phyloP scores from a whole-genome alignment of 352 stramenopile genomes.

The Pythium rishiriense region DNA sequence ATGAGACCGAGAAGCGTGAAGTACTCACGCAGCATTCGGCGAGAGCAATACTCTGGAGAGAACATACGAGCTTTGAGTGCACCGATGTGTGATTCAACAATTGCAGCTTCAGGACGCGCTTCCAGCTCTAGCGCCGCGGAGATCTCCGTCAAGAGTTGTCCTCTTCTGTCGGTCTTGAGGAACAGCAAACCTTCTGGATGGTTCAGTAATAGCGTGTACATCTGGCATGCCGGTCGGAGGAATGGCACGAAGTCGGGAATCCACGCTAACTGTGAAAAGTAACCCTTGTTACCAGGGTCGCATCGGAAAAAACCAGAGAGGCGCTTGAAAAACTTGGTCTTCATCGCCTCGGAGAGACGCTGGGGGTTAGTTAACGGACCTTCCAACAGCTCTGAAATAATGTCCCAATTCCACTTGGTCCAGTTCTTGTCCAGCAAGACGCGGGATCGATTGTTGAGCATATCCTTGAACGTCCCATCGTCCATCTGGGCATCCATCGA shows the following conservation, averaged over 20 bases:
- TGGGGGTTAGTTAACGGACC: conserved; percentile 85
- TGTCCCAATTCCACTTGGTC: conserved; percentile 91
- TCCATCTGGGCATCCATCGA: conserved; percentile 89
- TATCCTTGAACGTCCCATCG: conserved; percentile 88
- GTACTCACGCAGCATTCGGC: conserved; percentile 88
- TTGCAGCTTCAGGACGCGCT: conserved; percentile 80
- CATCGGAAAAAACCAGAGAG: conserved; percentile 90
- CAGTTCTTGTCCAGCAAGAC: conserved; percentile 90
- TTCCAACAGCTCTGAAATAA: conserved; percentile 89
- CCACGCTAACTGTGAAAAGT: conserved; percentile 88
- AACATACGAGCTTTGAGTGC: conserved; percentile 89
- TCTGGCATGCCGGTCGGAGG: conserved; percentile 83
- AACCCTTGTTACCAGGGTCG: conserved; percentile 87
- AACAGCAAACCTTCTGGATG: conserved; percentile 86
- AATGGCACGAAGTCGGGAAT: conserved; percentile 90
- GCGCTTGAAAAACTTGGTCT: conserved; percentile 93
- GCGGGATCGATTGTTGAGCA: conserved; percentile 83
- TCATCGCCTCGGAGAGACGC: conserved; percentile 87
- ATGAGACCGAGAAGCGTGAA: conserved; percentile 88
- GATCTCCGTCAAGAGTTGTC: conserved; percentile 85
- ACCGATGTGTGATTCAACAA: conserved; percentile 88
- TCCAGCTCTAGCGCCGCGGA: conserved; percentile 83
- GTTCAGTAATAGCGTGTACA: conserved; percentile 88
- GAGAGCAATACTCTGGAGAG: conserved; percentile 82
- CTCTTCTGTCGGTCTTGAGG: conserved; percentile 84